phyloP scores from a whole-genome alignment of 345 rosid genomes.

The Pistacia vera region DNA sequence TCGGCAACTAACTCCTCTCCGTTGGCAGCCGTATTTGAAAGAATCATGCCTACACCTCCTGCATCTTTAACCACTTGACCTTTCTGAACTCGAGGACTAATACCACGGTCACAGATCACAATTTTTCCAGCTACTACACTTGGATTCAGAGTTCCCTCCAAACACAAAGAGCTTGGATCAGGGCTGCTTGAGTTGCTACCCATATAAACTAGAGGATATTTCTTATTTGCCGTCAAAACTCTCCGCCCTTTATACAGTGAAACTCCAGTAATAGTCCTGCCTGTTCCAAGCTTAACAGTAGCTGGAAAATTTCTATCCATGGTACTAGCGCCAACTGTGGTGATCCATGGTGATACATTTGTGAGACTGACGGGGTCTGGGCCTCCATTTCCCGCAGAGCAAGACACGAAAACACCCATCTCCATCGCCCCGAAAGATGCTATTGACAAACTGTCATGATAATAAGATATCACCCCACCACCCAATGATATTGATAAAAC shows the following conservation, averaged over 20 bases:
- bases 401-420: conserved; percentile 76
- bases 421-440: conserved; percentile 89
- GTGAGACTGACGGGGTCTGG: conserved; percentile 66
- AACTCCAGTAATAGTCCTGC: conserved; percentile 42
- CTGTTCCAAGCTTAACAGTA: conserved; percentile 50
- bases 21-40: conserved; percentile 64
- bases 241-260: conserved; percentile 66
- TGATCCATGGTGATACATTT: conserved; percentile 82
- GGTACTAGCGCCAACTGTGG: conserved; percentile 82
- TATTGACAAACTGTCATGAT: conserved; percentile 61
- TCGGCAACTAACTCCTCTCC: conserved; percentile 97
- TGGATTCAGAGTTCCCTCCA: conserved; percentile 57
- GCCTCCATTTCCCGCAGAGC: conserved; percentile 80
- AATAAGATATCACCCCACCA: conserved; percentile 67
- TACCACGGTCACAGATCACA: conserved; percentile 74
- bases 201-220: conserved; percentile 61
- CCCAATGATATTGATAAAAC: conserved; percentile 78
- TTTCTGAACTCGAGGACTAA: conserved; percentile 61
- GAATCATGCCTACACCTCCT: conserved; percentile 71
- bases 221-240: conserved; percentile 31
- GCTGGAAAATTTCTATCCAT: conserved; percentile 83
- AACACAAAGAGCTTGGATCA: conserved; percentile 61
- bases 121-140: conserved; percentile 59
- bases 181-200: conserved; percentile 56
- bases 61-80: conserved; percentile 68